Evolutionary conservation across 2,329 filamentous ascomycete genomes (phyloP), one percentile per base, ranked within the genome.

Genomic region (Pezicula carpinea): DNA sequence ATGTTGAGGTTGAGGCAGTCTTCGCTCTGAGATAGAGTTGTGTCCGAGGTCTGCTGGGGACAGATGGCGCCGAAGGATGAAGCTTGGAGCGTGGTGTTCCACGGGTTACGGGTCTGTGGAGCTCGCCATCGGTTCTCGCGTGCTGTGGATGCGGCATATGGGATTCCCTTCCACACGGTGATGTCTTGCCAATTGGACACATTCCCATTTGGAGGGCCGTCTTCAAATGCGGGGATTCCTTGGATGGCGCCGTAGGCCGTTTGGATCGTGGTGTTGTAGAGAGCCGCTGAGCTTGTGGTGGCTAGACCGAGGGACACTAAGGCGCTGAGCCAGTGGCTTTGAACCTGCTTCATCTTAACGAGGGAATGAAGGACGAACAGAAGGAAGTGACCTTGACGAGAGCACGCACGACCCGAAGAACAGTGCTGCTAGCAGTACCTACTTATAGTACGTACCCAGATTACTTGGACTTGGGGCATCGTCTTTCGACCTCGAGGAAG

Each of bases 1-100:
- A 69, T 60, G 52, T 69, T 69, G n/a, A 73, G 59, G 52, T 69
- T 73, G 55, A 74, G 52, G 43, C 71, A 74, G 21, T 74, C 69
- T 53, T 69, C 67, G 36, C 57, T 59, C 8, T 52, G 51, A 45
- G 49, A 57, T 34, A 56, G 58, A 14, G 51, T 39, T 32, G 26
- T 45, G 29, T 31, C 44, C 1, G 39, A 42, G 10, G 59, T 53
- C 21, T 56, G 55, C 33, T 60, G 58, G 3, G 62, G 62, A 10
- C 61, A 64, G 1, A 59, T 59, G 6, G 50, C 52, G 8, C 61
- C 62, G 21, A 61, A 62, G 7, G 51, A 45, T 0, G 51, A 59
- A n/a, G 62, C 60, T 33, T 58, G 38, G 11, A 59, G 46, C 8
- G 51, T 55, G 7, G 48, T 33, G 22, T 57, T 53, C 29, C 56